Percentiles rank a stretch among this genome's conserved stretches.
Evolutionary conservation across 1,284 basidiomycete genomes (phyloP).

Genomic region (Marasmius sp.): DNA sequence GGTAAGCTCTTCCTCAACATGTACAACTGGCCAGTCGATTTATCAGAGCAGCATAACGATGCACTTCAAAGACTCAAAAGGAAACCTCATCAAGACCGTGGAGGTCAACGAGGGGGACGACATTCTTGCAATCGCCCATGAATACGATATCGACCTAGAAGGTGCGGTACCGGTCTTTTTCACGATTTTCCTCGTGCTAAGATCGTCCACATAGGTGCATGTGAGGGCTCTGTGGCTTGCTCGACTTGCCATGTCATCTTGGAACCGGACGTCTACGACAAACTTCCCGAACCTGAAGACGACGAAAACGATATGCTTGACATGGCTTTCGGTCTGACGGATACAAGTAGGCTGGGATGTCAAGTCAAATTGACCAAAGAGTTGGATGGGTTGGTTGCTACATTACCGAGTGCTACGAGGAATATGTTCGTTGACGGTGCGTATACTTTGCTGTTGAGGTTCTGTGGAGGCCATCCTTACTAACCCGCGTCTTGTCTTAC

Average conservation of each 20-base stretch:
- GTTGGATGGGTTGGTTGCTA: conserved; percentile 85
- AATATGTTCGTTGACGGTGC: conserved; percentile 96
- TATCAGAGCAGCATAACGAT: conserved; percentile 47
- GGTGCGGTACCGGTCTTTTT: conserved; percentile 47
- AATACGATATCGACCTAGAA: conserved; percentile 97
- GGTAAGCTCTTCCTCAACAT: conserved; percentile 47
- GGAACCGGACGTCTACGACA: conserved; percentile 80
- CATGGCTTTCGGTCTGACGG: conserved; percentile 95
- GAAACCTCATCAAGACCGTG: conserved; percentile 80
- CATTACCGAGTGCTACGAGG: conserved; percentile 87
- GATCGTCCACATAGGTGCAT: conserved; percentile 64
- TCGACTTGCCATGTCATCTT: conserved; percentile 98
- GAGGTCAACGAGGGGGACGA: conserved; percentile 96
- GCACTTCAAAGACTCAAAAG: conserved; percentile 89
- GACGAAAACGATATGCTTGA: conserved; percentile 99
- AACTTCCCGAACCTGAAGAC: conserved; percentile 89
- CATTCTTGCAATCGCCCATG: conserved; percentile 88
- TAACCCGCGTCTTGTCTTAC: neutral
- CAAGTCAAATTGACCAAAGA: conserved; percentile 86
- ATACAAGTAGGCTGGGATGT: conserved; percentile 82
- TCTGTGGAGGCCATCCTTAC: neutral
- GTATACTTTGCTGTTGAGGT: conserved; percentile 21
- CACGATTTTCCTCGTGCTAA: too few species aligned
- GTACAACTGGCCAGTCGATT: conserved; percentile 1
- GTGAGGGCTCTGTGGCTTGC: conserved; percentile 95